Percentiles rank a stretch among this genome's conserved stretches.
Conservation (phyloP, 495 filamentous ascomycete genomes). For the Trichoderma reesei region DNA sequence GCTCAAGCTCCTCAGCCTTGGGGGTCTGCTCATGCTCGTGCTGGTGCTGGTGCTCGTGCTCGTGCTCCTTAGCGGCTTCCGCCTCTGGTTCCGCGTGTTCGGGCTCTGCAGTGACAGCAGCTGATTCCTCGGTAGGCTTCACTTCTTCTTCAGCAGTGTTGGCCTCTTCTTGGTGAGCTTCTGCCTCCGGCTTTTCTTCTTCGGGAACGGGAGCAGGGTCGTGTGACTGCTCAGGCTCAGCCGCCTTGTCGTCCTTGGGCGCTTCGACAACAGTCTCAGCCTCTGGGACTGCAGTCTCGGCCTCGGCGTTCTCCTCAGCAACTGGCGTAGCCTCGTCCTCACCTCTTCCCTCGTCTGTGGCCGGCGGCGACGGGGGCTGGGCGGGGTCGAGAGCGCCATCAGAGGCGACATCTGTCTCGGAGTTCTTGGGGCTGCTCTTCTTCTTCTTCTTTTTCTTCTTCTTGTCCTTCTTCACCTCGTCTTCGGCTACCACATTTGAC, state of each 20-base stretch:
- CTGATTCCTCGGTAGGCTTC: background rate
- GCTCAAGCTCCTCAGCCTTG: background rate
- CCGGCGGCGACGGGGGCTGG: background rate
- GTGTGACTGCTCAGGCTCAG: background rate
- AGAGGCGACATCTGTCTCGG: background rate
- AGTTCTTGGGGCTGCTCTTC: slow-evolving; percentile 12
- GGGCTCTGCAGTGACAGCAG: background rate
- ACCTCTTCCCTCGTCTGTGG: background rate
- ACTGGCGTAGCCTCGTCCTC: background rate
- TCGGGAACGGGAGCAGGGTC: slow-evolving; percentile 2
- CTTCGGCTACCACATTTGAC: background rate
- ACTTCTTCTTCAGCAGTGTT: background rate
- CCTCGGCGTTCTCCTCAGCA: background rate
- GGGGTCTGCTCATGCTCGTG: background rate
- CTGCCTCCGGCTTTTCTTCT: background rate
- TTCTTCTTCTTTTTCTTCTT: slow-evolving; percentile 11
- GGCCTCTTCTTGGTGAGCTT: background rate
- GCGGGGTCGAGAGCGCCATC: slow-evolving; percentile 1
- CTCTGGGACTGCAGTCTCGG: background rate
- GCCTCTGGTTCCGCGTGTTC: background rate
- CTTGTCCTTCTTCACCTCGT: slow-evolving; percentile 4
- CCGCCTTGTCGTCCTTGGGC: background rate
- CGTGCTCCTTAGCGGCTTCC: background rate
- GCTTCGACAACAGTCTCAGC: background rate
- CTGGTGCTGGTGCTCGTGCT: background rate